Evolutionary conservation across 805 yeast species (phyloP), one percentile per base, ranked within the genome.

Genomic region (Saturnispora sanitii): DNA sequence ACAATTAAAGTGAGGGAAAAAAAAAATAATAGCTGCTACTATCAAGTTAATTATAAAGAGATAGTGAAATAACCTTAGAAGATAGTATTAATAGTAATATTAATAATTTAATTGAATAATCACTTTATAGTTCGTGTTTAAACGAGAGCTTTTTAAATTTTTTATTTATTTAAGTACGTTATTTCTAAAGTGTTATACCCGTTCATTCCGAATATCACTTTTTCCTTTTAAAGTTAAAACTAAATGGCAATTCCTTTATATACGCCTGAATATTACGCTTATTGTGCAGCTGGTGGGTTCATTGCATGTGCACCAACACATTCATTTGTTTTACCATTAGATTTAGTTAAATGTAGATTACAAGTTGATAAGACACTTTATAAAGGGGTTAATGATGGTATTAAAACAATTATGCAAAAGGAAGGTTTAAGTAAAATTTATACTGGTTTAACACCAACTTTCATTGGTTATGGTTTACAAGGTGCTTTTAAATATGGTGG

Each of bases 401-500:
- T 87, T 77, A 70, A 66, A 46, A 67, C 76, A 16, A 90, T 90
- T 53, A 58, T 85, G 49, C 73, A 72, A 48, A 72, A 77, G 15
- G 82, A 79, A 60, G 97, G 98, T 6, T 43, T 71, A 33, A 74
- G 75, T 37, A 87, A 85, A 30, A 66, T 90, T 40, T 84, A 75
- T 64, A 82, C 94, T 8, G 97, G 97, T 54, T 58, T 86, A 49
- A 92, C 95, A 30, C 96, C 97, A 37, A 92, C 97, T 3, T 75
- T 82, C 46, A 70, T 88, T 45, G 97, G 97, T 19, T 90, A 92
- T 65, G 82, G 96, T 6, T 67, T 88, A 55, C 98, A 90, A 66
- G 97, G 98, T 54, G 95, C 95, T 37, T 95, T 96, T 54, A 90
- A 90, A 64, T 90, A 90, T 64, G 98, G 98, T 23, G 79, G 87